Evolutionary conservation across 768 basidiomycete genomes (phyloP), one percentile per base, ranked within the genome.

Genomic region (Macrocybe gigantea): DNA sequence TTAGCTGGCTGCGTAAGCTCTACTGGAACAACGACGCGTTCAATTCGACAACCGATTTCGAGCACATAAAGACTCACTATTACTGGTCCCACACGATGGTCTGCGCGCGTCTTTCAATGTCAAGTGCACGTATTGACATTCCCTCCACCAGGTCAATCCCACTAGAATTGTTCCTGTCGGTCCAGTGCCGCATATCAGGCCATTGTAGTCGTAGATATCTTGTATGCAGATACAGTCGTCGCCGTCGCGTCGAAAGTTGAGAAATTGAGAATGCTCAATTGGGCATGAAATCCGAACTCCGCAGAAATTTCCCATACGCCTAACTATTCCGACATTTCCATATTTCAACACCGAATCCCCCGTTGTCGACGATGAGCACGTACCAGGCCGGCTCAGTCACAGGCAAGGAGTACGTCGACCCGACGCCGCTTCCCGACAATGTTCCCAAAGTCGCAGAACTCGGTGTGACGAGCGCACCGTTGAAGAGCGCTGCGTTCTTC

Each of bases 401-500:
- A 12, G 63, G 65, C 36, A 67, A 69, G 53, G 77, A 77, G 15
- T 83, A 79, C 66, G 74, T 72, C 39, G 83, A 88, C 46, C 77
- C 78, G 0, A 78, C 85, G 3, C 83, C 86, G 1, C 74, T 84
- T 50, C 84, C 88, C 0, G 69, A 70, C 32, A 62, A 78, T 51
- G 57, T 73, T 15, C 93, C 94, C 33, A 83, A 81, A 60, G 90
- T 97, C 34, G 74, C 80, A 51, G 96, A 99, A 68, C 68, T 99
- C 39, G 95, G 94, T 37, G 77, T 73, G 38, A 92, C 92, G 1
- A 94, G 91, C 55, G 96, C 85, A 50, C 96, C 95, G 1, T 73
- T 98, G 60, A 97, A 98, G 74, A 90, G 88, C 56, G 93, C 95
- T 1, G 87, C 92, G 6, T 98, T 97, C 80, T 97, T 97, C 72